Evolutionary conservation across 2,329 filamentous ascomycete species (phyloP), one percentile per base, ranked within the genome.

Genomic region (Trichoderma endophyticum): DNA sequence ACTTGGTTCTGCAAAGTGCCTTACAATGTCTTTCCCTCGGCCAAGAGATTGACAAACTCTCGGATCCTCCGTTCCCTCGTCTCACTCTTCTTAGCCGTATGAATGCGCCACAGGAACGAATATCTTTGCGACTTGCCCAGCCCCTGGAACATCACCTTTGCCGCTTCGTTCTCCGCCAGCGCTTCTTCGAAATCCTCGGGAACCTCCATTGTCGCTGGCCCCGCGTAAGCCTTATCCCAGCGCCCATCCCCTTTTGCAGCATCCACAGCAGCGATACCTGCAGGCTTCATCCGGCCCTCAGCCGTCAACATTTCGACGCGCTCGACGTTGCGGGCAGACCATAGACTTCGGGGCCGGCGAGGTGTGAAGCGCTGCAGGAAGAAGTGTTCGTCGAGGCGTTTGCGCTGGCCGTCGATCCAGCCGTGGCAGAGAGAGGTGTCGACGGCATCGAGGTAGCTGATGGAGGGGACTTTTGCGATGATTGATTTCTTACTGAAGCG

Each of bases 341-440:
- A 91, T 7, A 87, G 76, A 75, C 87, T 89, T 39, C 83, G 84
- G 34, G 82, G 77, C 3, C 85, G 83, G 5, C 89, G 87, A 2
- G 88, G 88, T 1, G 88, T 89, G 81, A 89, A 90, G 9, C 87
- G 84, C 75, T 88, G 86, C 1, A 86, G 77, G 77, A 87, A 90
- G 74, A 83, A 84, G 3, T 79, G 75, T 0, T 82, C 82, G 73
- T 89, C 84, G 61, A 82, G 77, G 3, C 80, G 71, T 21, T 80
- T 80, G 2, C 83, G 83, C 75, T 88, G 87, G 0, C 88, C 87
- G 76, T 91, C 88, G 71, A 90, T 91, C 88, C 89, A 91, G 56
- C 89, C 89, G 75, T 86, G 87, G 77, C 88, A 90, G 7, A 91
- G 82, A 1, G 88, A 88, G 39, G 82, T 79, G 76, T 90, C 86